phyloP scores from a whole-genome alignment of 1,284 basidiomycete genomes.

The Ceratobasidium sp. region DNA sequence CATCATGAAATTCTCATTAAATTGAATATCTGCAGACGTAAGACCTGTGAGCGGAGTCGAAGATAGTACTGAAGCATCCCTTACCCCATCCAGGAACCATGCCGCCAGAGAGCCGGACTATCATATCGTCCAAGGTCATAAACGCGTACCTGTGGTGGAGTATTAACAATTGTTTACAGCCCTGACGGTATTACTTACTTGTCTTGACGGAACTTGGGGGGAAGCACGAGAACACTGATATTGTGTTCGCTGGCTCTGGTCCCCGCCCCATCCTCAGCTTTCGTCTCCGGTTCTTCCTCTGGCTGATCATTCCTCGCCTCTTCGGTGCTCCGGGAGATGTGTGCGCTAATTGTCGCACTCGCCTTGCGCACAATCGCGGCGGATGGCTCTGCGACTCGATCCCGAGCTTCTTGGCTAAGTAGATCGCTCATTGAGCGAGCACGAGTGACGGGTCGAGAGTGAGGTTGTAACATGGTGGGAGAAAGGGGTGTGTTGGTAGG shows the following conservation, averaged over 20 bases:
- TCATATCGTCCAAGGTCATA: slow-evolving; percentile 27
- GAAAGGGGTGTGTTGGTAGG: slow-evolving; percentile 40
- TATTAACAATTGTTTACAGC: too few species aligned
- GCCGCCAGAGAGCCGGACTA: slow-evolving; percentile 27
- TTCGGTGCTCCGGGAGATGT: not conserved
- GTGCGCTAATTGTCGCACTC: slow-evolving; percentile 20
- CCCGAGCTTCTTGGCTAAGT: slow-evolving; percentile 61
- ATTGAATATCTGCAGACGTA: slow-evolving; percentile 70
- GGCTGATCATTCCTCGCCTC: slow-evolving; percentile 8
- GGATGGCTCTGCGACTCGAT: slow-evolving; percentile 53
- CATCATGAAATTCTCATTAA: slow-evolving; percentile 79
- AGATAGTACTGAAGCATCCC: slow-evolving; percentile 34
- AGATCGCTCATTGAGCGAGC: slow-evolving; percentile 72
- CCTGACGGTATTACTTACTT: slow-evolving; percentile 5
- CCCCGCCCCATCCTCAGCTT: not conserved
- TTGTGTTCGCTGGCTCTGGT: not conserved
- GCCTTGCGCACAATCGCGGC: slow-evolving; percentile 37
- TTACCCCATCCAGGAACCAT: not conserved
- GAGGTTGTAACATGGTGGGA: slow-evolving; percentile 21
- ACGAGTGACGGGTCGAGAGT: slow-evolving; percentile 61
- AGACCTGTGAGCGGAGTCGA: slow-evolving; percentile 1
- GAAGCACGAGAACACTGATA: not conserved
- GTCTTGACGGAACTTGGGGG: slow-evolving; percentile 17
- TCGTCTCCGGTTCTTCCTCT: not conserved
- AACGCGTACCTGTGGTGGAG: slow-evolving; percentile 26